These are phyloP conservation scores for Solanum gandarillasii DNA, from an alignment of 257 asterid genomes.

Conservation along the genomic window DNA sequence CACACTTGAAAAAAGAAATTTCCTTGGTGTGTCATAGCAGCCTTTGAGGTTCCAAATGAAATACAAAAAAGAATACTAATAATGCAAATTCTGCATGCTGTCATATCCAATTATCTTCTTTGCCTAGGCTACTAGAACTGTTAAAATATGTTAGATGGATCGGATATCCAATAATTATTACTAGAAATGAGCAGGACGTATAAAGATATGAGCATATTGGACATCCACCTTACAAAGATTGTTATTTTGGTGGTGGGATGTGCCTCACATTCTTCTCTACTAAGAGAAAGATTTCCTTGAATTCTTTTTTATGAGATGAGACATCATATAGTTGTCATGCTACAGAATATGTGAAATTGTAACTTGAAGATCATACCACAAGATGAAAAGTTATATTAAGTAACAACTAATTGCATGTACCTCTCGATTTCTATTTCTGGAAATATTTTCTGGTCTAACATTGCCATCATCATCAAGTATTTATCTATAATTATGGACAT, in stretches of 20 bases:
- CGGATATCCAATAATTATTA: not conserved
- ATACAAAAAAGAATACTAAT: not conserved
- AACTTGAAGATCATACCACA: not conserved
- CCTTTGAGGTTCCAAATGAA: not conserved
- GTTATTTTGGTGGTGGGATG: not conserved
- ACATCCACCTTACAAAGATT: not conserved
- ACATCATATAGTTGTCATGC: not conserved
- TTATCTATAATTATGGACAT: slow-evolving; percentile 7
- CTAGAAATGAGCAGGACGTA: not conserved
- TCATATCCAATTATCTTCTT: not conserved
- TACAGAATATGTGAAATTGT: not conserved
- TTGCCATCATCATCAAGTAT: not conserved
- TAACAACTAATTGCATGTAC: not conserved
- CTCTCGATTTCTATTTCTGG: not conserved
- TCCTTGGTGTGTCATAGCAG: not conserved
- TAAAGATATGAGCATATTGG: not conserved
- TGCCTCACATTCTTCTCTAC: not conserved
- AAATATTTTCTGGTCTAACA: not conserved
- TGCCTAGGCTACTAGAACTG: not conserved
- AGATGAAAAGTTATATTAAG: not conserved
- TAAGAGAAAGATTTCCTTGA: not conserved
- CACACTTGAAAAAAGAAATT: not conserved
- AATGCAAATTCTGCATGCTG: not conserved
- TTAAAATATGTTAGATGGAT: not conserved
- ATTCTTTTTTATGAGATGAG: not conserved